Evolutionary conservation across 352 stramenopile genomes (phyloP).

Genomic region (Phytophthora litchii): DNA sequence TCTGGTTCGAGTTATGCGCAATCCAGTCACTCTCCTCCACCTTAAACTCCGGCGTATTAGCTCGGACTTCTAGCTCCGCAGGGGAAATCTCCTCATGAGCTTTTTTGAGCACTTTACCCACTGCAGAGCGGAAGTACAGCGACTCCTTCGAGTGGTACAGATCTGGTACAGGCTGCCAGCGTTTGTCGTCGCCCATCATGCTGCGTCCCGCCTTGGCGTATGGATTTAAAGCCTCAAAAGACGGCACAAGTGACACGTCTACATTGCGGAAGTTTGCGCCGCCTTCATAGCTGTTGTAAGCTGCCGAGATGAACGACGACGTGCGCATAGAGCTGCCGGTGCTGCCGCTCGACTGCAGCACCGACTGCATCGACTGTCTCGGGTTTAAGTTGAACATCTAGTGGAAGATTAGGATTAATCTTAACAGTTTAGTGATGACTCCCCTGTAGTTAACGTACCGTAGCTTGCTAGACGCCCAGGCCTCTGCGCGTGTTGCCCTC

Average conservation of each 20-base stretch:
- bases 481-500: neutral
- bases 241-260: conserved; percentile 58
- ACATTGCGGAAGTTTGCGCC: conserved; percentile 43
- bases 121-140: conserved; percentile 71
- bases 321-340: conserved; percentile 25
- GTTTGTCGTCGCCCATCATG: conserved; percentile 55
- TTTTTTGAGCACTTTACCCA: conserved; percentile 76
- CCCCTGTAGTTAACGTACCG: conserved; percentile 1
- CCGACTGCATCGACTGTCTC: conserved; percentile 48
- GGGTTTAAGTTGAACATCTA: conserved; percentile 48
- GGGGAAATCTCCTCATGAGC: conserved; percentile 86
- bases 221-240: conserved; percentile 78
- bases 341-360: conserved; percentile 33
- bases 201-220: conserved; percentile 61
- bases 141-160: conserved; percentile 85
- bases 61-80: conserved; percentile 81
- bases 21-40: conserved; percentile 88
- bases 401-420: conserved; percentile 1
- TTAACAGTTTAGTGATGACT: no score
- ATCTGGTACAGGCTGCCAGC: conserved; percentile 79
- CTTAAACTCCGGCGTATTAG: conserved; percentile 90
- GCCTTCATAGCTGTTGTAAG: conserved; percentile 45
- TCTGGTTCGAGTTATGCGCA: conserved; percentile 75
- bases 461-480: neutral
- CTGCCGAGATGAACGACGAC: conserved; percentile 42